phyloP scores from a whole-genome alignment of 2,329 filamentous ascomycete species.

The Arachnomyces sp. region DNA sequence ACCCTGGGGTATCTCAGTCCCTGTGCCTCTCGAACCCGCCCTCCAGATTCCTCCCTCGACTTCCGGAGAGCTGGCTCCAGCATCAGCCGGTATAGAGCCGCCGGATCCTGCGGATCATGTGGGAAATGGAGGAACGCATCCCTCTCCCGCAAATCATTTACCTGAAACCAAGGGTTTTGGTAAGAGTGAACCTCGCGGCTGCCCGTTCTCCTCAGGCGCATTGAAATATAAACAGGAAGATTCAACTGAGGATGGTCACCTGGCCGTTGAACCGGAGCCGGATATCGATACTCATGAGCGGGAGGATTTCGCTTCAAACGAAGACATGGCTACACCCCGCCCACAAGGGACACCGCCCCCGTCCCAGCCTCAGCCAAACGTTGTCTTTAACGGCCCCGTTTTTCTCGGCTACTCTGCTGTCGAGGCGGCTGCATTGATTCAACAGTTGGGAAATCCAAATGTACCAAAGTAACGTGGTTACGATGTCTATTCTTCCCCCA shows the following conservation, averaged over 20 bases:
- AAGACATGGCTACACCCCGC: not conserved
- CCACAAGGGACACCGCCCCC: constrained; percentile 13
- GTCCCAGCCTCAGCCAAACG: constrained; percentile 44
- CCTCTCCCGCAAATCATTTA: too few relatives aligned
- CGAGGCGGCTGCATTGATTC: constrained; percentile 68
- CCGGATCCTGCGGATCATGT: constrained; percentile 4
- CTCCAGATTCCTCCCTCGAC: not conserved
- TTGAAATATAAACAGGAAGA: too few relatives aligned
- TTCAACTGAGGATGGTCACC: too few relatives aligned
- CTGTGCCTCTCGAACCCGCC: constrained; percentile 43
- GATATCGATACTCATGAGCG: too few relatives aligned
- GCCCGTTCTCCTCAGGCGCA: too few relatives aligned
- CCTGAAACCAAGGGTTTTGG: too few relatives aligned
- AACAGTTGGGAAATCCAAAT: constrained; percentile 36
- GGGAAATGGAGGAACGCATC: too few relatives aligned
- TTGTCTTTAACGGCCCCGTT: constrained; percentile 87
- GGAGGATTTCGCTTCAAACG: not conserved
- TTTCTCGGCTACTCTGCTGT: constrained; percentile 87
- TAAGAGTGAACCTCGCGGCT: too few relatives aligned
- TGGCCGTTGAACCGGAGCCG: too few relatives aligned
- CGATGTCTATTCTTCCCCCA: too few relatives aligned
- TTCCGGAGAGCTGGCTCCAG: too few relatives aligned
- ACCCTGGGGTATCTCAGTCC: constrained; percentile 86
- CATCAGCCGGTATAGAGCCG: constrained; percentile 11
- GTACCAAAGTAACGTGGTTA: too few relatives aligned